These are phyloP conservation scores for Akanthomyces uredinophilus DNA, from an alignment of 2,329 filamentous ascomycete species.

Conservation along the genomic window DNA sequence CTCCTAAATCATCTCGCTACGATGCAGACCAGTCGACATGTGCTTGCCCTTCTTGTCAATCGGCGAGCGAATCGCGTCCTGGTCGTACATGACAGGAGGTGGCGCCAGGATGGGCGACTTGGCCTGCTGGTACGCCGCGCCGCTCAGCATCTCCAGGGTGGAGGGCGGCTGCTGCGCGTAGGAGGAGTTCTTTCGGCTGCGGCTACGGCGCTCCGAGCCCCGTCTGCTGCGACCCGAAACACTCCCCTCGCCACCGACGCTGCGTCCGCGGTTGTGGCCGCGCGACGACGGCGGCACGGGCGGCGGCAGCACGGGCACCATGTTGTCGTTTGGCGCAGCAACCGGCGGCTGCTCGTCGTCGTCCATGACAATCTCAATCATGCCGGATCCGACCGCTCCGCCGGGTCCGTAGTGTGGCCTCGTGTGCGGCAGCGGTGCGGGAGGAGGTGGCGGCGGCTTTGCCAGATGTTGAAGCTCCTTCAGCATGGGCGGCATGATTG, in stretches of 20 bases:
- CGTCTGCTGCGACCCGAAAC: slow-evolving; percentile 51
- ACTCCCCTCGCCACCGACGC: slow-evolving; percentile 46
- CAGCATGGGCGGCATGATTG: slow-evolving; percentile 45
- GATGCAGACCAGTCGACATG: slow-evolving; percentile 46
- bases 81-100: slow-evolving; percentile 36
- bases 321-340: slow-evolving; percentile 36
- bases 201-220: slow-evolving; percentile 56
- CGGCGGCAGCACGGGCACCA: slow-evolving; percentile 40
- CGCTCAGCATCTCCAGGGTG: slow-evolving; percentile 1
- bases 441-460: slow-evolving; percentile 56
- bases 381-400: slow-evolving; percentile 45
- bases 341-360: slow-evolving; percentile 41
- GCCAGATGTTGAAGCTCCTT: slow-evolving; percentile 60
- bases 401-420: slow-evolving; percentile 36
- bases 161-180: neutral
- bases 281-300: slow-evolving; percentile 37
- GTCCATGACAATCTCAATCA: slow-evolving; percentile 64
- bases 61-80: slow-evolving; percentile 30
- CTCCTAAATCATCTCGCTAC: slow-evolving; percentile 51
- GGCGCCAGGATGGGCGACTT: slow-evolving; percentile 15
- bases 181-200: slow-evolving; percentile 42
- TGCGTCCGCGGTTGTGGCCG: slow-evolving; percentile 53
- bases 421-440: slow-evolving; percentile 48
- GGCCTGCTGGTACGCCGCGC: slow-evolving; percentile 4
- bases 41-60: slow-evolving; percentile 31